Evolutionary conservation across 1,139 yeast species (phyloP).

Genomic region (Ashbya aceris): DNA sequence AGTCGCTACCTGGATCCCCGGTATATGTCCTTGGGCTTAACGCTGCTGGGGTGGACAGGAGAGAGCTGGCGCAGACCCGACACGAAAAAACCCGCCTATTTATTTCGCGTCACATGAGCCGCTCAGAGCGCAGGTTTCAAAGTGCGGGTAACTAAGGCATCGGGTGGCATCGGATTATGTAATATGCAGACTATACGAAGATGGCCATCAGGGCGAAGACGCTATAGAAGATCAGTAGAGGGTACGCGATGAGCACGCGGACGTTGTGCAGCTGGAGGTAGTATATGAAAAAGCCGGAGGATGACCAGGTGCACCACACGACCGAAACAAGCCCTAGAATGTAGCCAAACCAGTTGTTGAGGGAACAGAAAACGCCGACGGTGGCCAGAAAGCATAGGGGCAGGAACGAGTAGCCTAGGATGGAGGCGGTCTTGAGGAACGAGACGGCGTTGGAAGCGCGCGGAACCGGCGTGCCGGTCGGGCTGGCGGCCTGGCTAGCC

Average conservation of each 20-base stretch:
- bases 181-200: slow-evolving; percentile 44
- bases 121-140: too few species aligned
- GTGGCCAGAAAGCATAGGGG: slow-evolving; percentile 81
- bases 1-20: too few species aligned
- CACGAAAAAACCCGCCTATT: too few species aligned
- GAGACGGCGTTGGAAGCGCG: slow-evolving; percentile 4
- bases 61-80: too few species aligned
- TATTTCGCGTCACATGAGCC: too few species aligned
- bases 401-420: slow-evolving; percentile 84
- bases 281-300: slow-evolving; percentile 87
- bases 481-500: neutral
- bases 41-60: too few species aligned
- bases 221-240: slow-evolving; percentile 81
- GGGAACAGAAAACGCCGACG: slow-evolving; percentile 54
- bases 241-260: slow-evolving; percentile 87
- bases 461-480: neutral
- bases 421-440: slow-evolving; percentile 50
- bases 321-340: slow-evolving; percentile 59
- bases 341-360: slow-evolving; percentile 74
- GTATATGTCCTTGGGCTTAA: too few species aligned
- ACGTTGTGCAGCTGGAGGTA: slow-evolving; percentile 78
- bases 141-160: too few species aligned
- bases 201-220: slow-evolving; percentile 96
- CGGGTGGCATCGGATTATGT: too few species aligned
- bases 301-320: slow-evolving; percentile 90